Evolutionary conservation across 78 protist genomes (phyloP), one percentile per base, ranked within the genome.

Genomic region (Pigoraptor vietnamica): DNA sequence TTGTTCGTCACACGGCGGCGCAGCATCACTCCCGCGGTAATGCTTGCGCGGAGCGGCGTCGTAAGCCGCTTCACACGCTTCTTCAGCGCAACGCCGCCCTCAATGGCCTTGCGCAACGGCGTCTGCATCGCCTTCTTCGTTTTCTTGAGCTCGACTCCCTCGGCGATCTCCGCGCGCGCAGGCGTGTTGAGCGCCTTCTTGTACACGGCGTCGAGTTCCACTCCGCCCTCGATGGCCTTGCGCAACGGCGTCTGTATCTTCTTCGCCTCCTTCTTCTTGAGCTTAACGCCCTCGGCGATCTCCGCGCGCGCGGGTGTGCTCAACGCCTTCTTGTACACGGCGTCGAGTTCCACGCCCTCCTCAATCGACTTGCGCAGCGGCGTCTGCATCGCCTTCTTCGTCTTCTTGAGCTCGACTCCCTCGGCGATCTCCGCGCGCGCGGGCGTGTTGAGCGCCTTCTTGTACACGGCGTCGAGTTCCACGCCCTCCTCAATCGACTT

Each of bases 381-480:
- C 89, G 89, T 86, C 24, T 36, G 14, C 23, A 86, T 39, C 1
- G n/a, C 55, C 56, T 36, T 36, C 39, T 35, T 34, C 88, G 0
- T 34, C 88, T n/a, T 83, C 86, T 81, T 81, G 86, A 81, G 86
- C 86, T 81, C 86, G n/a, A 81, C 86, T 2, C 86, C 86, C 33
- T 29, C 86, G n/a, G 14, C 33, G 35, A 19, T 29, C 36, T 2
- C 86, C 24, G 35, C 86, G 90, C 90, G 90, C 82, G 40, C 81
- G 6, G 90, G 90, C 82, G 90, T 87, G 90, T 39, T 40, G 90
- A 87, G 90, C n/a, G 67, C 81, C 55, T 86, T 86, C 67, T 48
- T 48, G 79, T 86, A 6, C n/a, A 24, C 24, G 88, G 38, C 24
- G 9, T 6, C 88, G 38, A 2, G 67, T 14, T 48, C 67, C 67